A percentile compares a stretch with the other conserved stretches of the same genome.
Conservation (phyloP, 1,139 yeast species). For the Nadsonia commutata region DNA sequence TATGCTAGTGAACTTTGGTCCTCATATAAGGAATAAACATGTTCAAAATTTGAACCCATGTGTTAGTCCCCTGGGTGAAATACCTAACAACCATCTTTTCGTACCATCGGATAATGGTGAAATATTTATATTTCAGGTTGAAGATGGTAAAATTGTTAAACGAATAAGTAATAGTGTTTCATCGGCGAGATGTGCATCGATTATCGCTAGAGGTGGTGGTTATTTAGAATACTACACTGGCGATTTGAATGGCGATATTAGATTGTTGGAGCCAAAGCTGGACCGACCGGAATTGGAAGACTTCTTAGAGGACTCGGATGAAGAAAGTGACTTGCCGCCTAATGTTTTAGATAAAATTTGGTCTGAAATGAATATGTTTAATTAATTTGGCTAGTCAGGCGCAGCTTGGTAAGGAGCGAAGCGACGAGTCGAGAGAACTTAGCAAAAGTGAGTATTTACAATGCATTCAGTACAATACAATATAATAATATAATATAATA, state of each 20-base stretch:
- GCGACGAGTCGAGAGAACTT: no score
- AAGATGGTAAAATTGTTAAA: constrained; percentile 48
- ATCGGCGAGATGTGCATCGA: constrained; percentile 30
- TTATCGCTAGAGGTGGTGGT: constrained; percentile 33
- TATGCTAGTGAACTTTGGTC: constrained; percentile 62
- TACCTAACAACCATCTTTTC: constrained; percentile 41
- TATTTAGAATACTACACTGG: constrained; percentile 20
- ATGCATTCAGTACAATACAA: no score
- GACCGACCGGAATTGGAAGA: background rate
- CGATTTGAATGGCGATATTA: constrained; percentile 22
- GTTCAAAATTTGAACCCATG: constrained; percentile 28
- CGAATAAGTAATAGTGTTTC: constrained; percentile 29
- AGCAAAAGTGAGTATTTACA: no score
- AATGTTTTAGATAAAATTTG: background rate
- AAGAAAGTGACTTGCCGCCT: background rate
- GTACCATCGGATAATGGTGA: constrained; percentile 76
- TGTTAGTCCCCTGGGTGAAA: constrained; percentile 23
- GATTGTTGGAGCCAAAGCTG: background rate
- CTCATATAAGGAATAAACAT: constrained; percentile 52
- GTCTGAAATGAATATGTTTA: background rate
- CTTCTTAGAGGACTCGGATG: background rate
- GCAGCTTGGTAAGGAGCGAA: no score
- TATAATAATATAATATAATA: no score
- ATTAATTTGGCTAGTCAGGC: no score
- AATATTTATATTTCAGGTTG: constrained; percentile 44